Evolutionary conservation across 805 yeast species (phyloP).

Genomic region (Sugiyamaella valdiviana): DNA sequence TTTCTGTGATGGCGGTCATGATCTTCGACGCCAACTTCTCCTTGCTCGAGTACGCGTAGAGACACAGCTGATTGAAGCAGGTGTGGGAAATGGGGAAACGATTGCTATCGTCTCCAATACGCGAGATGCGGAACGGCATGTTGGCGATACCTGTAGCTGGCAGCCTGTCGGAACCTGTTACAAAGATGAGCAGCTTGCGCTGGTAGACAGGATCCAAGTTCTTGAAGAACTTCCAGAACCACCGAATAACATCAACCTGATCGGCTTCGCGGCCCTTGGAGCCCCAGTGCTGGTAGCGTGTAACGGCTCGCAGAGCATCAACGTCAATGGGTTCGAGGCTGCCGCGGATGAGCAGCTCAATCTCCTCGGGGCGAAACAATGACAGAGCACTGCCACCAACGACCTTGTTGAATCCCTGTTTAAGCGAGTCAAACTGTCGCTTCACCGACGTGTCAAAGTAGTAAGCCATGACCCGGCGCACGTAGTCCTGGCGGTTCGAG

Average conservation of each 20-base stretch:
- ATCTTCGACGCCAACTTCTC: conserved; percentile 56
- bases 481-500: conserved; percentile 54
- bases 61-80: conserved; percentile 83
- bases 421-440: conserved; percentile 51
- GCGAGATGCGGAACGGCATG: conserved; percentile 64
- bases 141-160: conserved; percentile 90
- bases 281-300: conserved; percentile 67
- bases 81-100: conserved; percentile 85
- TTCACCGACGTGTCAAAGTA: conserved; percentile 51
- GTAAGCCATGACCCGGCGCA: conserved; percentile 55
- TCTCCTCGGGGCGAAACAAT: conserved; percentile 73
- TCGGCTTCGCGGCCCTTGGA: conserved; percentile 33
- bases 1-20: conserved; percentile 62
- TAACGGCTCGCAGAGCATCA: conserved; percentile 58
- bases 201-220: conserved; percentile 43
- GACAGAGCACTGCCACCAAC: conserved; percentile 77
- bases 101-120: conserved; percentile 40
- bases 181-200: conserved; percentile 60
- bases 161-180: conserved; percentile 85
- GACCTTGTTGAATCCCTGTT: conserved; percentile 66
- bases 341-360: conserved; percentile 74
- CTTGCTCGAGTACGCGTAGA: conserved; percentile 56
- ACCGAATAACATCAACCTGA: conserved; percentile 43
- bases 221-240: conserved; percentile 87
- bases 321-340: conserved; percentile 65